Percentiles rank a stretch among this genome's conserved stretches.
These are phyloP conservation scores for Chlorella sp. DNA, from an alignment of 139 green algal genomes.

Conservation along the genomic window DNA sequence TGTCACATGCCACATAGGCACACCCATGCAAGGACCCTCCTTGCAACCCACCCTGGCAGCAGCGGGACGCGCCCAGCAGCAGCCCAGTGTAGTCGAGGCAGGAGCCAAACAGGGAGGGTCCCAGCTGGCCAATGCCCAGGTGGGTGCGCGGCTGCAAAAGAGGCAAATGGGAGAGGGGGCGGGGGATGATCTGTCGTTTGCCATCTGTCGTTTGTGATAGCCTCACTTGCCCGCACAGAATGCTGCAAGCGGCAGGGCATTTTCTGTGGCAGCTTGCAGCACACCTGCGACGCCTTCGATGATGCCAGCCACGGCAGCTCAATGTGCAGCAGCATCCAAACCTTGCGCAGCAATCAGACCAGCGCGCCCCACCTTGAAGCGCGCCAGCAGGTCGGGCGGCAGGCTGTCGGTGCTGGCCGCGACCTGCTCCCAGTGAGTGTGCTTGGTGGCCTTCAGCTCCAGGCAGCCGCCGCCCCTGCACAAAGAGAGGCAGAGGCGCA, in stretches of 20 bases:
- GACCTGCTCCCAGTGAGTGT: not conserved
- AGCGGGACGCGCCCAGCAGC: constrained; percentile 6
- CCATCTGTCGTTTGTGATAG: too few species aligned
- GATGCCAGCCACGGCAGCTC: too few species aligned
- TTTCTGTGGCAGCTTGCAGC: not conserved
- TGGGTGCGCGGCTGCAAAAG: not conserved
- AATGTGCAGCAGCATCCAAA: not conserved
- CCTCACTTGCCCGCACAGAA: too few species aligned
- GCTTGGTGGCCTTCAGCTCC: constrained; percentile 6
- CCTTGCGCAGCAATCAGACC: not conserved
- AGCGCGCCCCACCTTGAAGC: not conserved
- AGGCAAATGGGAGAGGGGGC: not conserved
- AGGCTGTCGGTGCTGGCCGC: not conserved
- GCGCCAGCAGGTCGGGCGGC: not conserved
- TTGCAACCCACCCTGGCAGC: not conserved
- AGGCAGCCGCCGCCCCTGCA: not conserved
- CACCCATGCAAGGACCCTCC: too few species aligned
- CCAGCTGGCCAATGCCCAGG: not conserved
- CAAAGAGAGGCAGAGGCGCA: too few species aligned
- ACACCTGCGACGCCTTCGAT: too few species aligned
- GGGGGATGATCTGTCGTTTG: not conserved
- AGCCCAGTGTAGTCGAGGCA: constrained; percentile 16
- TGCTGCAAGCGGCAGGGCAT: too few species aligned
- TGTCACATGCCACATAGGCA: too few species aligned
- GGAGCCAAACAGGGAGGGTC: not conserved